phyloP scores from a whole-genome alignment of 371 early-diverging fungal species.

The Mortierella sp. region DNA sequence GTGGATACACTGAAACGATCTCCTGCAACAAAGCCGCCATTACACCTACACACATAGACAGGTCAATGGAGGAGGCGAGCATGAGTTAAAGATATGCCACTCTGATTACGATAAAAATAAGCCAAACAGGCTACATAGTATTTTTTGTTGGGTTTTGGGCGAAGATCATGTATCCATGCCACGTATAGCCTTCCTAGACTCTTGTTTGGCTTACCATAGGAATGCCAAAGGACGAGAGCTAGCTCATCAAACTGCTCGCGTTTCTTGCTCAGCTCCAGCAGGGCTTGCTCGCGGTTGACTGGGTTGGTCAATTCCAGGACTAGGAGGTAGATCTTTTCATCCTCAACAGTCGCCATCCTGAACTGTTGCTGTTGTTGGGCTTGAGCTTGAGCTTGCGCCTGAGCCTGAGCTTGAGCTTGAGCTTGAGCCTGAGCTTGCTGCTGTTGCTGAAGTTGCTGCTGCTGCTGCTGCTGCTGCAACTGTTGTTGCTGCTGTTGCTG shows the following conservation, averaged over 20 bases:
- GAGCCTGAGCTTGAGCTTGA: neutral
- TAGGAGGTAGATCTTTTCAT: slow-evolving; percentile 89
- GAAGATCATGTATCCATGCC: neutral
- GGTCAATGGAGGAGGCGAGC: neutral
- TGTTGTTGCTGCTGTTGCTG: slow-evolving; percentile 3
- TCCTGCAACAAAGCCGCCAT: slow-evolving; percentile 96
- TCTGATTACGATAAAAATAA: neutral
- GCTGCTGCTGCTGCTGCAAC: neutral
- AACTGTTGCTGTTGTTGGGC: slow-evolving; percentile 43
- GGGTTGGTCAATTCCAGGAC: slow-evolving; percentile 90
- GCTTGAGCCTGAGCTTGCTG: neutral
- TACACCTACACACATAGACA: slow-evolving; percentile 70
- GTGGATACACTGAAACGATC: slow-evolving; percentile 93
- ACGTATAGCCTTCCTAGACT: neutral
- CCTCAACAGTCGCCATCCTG: slow-evolving; percentile 70
- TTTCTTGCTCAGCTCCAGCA: slow-evolving; percentile 93
- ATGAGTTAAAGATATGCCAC: neutral
- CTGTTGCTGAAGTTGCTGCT: neutral
- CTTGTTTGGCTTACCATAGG: slow-evolving; percentile 77
- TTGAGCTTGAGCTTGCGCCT: slow-evolving; percentile 2
- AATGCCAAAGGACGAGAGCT: slow-evolving; percentile 96
- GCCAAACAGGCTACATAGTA: neutral
- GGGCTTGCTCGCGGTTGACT: slow-evolving; percentile 86
- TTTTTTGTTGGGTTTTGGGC: neutral
- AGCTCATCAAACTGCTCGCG: slow-evolving; percentile 95